phyloP scores from a whole-genome alignment of 2,329 filamentous ascomycete genomes.

The Daldinia eschscholtzii region DNA sequence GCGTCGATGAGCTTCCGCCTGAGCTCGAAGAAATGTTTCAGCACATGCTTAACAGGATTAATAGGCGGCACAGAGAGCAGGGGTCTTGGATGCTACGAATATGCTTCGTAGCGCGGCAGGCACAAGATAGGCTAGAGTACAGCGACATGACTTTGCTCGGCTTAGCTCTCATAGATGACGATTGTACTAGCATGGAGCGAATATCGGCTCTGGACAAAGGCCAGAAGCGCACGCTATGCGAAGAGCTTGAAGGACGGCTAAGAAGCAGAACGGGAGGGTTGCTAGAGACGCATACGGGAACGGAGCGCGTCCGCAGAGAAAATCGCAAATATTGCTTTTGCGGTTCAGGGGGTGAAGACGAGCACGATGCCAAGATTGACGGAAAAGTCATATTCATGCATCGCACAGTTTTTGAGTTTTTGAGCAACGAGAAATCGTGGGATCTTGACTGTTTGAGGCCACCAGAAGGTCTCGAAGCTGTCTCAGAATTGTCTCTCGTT shows the following conservation, averaged over 20 bases:
- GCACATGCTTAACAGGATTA: constrained; percentile 33
- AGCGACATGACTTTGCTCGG: background rate
- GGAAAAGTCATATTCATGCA: constrained; percentile 19
- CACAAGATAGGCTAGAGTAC: background rate
- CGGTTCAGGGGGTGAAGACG: background rate
- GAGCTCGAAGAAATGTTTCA: constrained; percentile 38
- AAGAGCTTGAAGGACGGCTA: constrained; percentile 15
- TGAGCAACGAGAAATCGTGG: constrained; percentile 10
- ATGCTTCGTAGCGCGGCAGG: constrained; percentile 1
- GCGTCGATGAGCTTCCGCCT: constrained; percentile 25
- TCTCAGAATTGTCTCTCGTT: constrained; percentile 2
- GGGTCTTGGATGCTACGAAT: constrained; percentile 4
- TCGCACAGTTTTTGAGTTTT: constrained; percentile 27
- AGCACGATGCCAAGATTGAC: constrained; percentile 13
- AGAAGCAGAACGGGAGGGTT: constrained; percentile 20
- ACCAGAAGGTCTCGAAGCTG: background rate
- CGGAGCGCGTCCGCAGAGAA: background rate
- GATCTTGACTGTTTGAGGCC: constrained; percentile 16
- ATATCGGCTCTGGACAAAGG: background rate
- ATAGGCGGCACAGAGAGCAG: constrained; percentile 11
- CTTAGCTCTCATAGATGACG: constrained; percentile 3
- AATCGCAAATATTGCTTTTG: constrained; percentile 8
- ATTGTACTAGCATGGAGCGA: background rate
- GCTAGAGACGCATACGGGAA: constrained; percentile 1
- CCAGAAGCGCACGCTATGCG: constrained; percentile 12